Percentiles rank a stretch among this genome's conserved stretches.
Evolutionary conservation across 768 basidiomycete genomes (phyloP).

Genomic region (Lentinus tigrinus): DNA sequence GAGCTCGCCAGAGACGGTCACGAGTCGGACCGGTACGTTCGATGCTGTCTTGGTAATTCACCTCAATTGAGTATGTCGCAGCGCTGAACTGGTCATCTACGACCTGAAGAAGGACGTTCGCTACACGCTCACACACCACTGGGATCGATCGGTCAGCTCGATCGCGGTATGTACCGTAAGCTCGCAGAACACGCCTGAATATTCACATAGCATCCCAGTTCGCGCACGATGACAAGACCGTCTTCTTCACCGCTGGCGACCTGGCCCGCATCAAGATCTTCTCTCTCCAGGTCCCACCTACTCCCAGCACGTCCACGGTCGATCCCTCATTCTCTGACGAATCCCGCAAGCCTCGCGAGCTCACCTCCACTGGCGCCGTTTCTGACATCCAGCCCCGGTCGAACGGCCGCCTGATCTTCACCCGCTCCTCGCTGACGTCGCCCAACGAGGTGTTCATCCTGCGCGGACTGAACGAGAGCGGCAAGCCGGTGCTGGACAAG

Average conservation of each 20-base stretch:
- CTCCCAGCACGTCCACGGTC: conserved; percentile 52
- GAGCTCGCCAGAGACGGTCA: conserved; percentile 87
- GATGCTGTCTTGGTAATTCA: background rate
- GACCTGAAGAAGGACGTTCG: conserved; percentile 67
- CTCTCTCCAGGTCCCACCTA: conserved; percentile 62
- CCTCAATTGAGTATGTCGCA: conserved; percentile 25
- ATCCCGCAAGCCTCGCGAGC: conserved; percentile 51
- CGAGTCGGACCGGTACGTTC: conserved; percentile 72
- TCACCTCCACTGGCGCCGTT: conserved; percentile 58
- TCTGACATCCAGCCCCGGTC: conserved; percentile 63
- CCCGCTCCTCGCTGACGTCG: conserved; percentile 68
- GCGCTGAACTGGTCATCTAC: conserved; percentile 76
- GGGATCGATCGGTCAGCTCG: conserved; percentile 78
- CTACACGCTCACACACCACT: conserved; percentile 73
- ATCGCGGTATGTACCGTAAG: conserved; percentile 46
- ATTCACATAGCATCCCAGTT: conserved; percentile 47
- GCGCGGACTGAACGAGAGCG: conserved; percentile 37
- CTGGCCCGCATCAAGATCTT: conserved; percentile 76
- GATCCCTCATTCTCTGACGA: conserved; percentile 44
- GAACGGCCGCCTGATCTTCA: conserved; percentile 64
- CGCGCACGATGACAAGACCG: conserved; percentile 62
- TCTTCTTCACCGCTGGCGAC: conserved; percentile 80
- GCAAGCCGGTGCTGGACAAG: conserved; percentile 42
- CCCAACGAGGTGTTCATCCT: conserved; percentile 82
- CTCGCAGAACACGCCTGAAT: background rate